Conservation (phyloP, 2,329 filamentous ascomycete genomes). For the Dactylellina cionopaga region DNA sequence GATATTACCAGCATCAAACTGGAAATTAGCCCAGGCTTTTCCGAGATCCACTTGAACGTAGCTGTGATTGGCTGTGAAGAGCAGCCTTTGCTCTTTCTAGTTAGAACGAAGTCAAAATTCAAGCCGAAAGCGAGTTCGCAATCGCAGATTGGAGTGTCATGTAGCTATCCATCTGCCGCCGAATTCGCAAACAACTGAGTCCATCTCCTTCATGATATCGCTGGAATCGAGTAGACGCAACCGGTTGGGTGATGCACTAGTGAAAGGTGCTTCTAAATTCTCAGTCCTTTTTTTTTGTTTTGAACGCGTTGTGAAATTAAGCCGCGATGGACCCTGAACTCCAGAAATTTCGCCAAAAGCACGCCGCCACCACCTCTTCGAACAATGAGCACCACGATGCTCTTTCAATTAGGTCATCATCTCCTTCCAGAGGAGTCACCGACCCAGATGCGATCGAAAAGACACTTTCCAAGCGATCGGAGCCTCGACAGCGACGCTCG, state of each 20-base stretch:
- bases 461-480: constrained; percentile 12
- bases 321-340: constrained; percentile 41
- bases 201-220: no score
- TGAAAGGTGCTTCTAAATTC: no score
- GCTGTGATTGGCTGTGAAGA: constrained; percentile 20
- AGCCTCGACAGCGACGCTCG: constrained; percentile 1
- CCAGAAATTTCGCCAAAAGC: constrained; percentile 42
- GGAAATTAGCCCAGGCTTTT: constrained; percentile 4
- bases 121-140: background rate
- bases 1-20: background rate
- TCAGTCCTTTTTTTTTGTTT: constrained; percentile 1
- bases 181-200: no score
- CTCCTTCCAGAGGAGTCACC: background rate
- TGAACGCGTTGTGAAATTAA: background rate
- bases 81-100: background rate
- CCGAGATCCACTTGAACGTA: background rate
- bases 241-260: no score
- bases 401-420: constrained; percentile 19
- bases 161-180: no score
- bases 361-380: constrained; percentile 1
- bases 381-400: constrained; percentile 22
- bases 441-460: constrained; percentile 24
- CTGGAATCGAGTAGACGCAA: no score
- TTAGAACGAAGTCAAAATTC: no score
- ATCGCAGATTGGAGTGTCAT: background rate